Evolutionary conservation across 495 filamentous ascomycete genomes (phyloP), one percentile per base, ranked within the genome.

Genomic region (Patellaria atrata): DNA sequence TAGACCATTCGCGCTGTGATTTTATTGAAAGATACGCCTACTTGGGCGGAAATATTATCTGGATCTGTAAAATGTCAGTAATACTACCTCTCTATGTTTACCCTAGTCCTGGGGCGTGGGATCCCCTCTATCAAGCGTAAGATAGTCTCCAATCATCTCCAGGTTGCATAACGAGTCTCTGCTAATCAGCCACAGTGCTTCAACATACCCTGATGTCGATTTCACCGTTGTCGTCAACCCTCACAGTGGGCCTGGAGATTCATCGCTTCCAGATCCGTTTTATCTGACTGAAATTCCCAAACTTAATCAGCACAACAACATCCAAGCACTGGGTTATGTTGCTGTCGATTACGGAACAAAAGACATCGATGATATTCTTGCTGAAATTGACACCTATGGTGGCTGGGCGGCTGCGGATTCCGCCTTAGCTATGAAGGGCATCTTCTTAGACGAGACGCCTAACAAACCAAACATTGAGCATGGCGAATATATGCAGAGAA

Each of bases 401-500:
- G 35, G 34, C 17, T 48, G 48, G 45, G 33, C 24, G 19, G 19
- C 1, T 6, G 8, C 22, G 6, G 33, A 45, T 28, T 27, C 45
- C 10, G 31, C 28, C 22, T 30, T 48, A 17, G 37, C 44, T 17
- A 37, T 48, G 33, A 29, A 27, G 12, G 45, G 41, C 8, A 43
- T 45, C 14, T 48, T 48, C 40, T 46, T 52, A 25, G 45, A 48
- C 22, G 45, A 52, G 37, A 45, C 38, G 29, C 38, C 41, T 9
- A 37, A 41, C 5, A 47, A 43, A 10, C 49, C 59, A 35, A 41
- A 48, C 13, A 13, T 44, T 0, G 47, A 38, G 13, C 40, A 39
- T 19, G 49, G 51, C 19, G 47, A 45, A 0, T 62, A 62, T 37
- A 48, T 63, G 45, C 43, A 52, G n/a, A 32, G 30, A 0, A 38